Conservation (phyloP, 1,139 yeast species). For the Suhomyces wounanorum region DNA sequence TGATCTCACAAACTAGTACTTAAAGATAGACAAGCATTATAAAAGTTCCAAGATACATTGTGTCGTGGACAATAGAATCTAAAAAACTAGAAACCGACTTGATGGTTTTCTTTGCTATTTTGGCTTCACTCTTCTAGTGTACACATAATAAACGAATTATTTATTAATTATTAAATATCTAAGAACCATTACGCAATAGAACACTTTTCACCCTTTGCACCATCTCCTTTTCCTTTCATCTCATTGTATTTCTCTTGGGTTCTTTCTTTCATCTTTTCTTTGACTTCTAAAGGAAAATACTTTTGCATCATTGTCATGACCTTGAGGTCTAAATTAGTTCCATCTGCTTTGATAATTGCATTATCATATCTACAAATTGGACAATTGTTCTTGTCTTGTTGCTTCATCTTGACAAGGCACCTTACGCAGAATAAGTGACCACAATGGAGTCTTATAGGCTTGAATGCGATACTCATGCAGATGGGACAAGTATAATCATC, state of each 20-base stretch:
- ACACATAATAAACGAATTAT: neutral
- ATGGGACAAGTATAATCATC: slow-evolving; percentile 78
- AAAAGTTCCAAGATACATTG: neutral
- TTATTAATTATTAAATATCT: neutral
- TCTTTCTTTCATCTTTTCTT: slow-evolving; percentile 59
- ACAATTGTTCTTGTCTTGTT: slow-evolving; percentile 58
- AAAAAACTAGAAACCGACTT: neutral
- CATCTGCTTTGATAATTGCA: slow-evolving; percentile 61
- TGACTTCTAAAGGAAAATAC: slow-evolving; percentile 68
- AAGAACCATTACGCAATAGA: slow-evolving; percentile 16
- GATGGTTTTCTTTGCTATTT: neutral
- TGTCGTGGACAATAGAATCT: neutral
- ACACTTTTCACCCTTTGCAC: slow-evolving; percentile 28
- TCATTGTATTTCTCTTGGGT: slow-evolving; percentile 53
- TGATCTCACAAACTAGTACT: slow-evolving; percentile 1
- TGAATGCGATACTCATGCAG: slow-evolving; percentile 67
- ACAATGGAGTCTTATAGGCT: slow-evolving; percentile 65
- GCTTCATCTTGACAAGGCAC: slow-evolving; percentile 66
- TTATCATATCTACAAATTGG: slow-evolving; percentile 62
- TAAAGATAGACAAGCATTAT: neutral
- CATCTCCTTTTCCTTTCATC: slow-evolving; percentile 11
- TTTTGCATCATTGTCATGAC: slow-evolving; percentile 54
- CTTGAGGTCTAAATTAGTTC: slow-evolving; percentile 57
- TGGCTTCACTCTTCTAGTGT: neutral
- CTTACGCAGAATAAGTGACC: slow-evolving; percentile 71